Percentiles rank a stretch among this genome's conserved stretches.
These are phyloP conservation scores for Sphaerosporella brunnea DNA, from an alignment of 495 filamentous ascomycete genomes.

Conservation along the genomic window DNA sequence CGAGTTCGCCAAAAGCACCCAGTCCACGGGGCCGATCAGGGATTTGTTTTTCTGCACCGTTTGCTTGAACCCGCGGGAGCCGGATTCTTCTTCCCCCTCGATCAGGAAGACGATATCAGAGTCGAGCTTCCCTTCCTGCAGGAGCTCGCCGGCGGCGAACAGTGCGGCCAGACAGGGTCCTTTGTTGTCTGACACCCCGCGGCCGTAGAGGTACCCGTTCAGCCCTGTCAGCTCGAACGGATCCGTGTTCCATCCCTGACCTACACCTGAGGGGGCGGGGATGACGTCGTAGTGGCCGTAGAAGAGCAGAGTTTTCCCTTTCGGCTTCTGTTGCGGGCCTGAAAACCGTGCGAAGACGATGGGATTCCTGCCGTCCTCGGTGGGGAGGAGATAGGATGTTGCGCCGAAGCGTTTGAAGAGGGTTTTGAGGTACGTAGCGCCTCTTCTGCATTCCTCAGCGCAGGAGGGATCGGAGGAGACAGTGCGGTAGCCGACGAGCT, in stretches of 20 bases:
- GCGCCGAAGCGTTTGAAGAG: conserved; percentile 84
- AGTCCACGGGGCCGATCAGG: conserved; percentile 79
- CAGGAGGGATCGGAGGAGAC: conserved; percentile 71
- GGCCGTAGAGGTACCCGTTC: conserved; percentile 90
- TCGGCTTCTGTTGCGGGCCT: conserved; percentile 12
- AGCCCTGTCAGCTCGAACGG: conserved; percentile 72
- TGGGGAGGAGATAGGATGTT: conserved; percentile 64
- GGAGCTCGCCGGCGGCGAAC: conserved; percentile 77
- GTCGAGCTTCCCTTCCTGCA: conserved; percentile 54
- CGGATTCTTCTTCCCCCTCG: conserved; percentile 92
- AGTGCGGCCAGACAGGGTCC: conserved; percentile 83
- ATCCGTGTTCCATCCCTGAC: conserved; percentile 56
- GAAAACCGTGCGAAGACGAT: conserved; percentile 77
- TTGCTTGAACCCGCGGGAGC: conserved; percentile 71
- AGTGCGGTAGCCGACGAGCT: conserved; percentile 79
- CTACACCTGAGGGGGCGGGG: conserved; percentile 42
- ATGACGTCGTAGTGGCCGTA: conserved; percentile 99
- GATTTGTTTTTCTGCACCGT: conserved; percentile 59
- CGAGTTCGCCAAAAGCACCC: conserved; percentile 85
- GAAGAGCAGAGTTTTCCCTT: conserved; percentile 75
- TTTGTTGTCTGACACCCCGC: conserved; percentile 92
- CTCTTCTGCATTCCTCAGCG: conserved; percentile 75
- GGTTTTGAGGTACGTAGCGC: conserved; percentile 72
- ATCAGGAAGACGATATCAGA: conserved; percentile 86
- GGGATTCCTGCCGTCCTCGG: conserved; percentile 60